Conservation (phyloP, 495 filamentous ascomycete genomes). For the Rhypophila decipiens region DNA sequence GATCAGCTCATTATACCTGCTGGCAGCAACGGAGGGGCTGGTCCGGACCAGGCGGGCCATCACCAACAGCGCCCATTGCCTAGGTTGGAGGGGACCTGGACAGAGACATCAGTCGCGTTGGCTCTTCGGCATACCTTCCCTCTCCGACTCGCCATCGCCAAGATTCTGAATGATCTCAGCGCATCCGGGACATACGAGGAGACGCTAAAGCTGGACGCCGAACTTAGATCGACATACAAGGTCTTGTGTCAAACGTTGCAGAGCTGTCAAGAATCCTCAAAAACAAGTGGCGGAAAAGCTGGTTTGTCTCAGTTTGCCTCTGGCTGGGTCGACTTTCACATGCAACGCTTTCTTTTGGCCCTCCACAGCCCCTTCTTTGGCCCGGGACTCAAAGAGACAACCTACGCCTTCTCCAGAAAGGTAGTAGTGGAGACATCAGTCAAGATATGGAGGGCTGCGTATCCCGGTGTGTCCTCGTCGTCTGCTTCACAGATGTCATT, state of each 20-base stretch:
- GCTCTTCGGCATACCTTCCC: constrained; percentile 41
- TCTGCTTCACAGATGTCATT: not conserved
- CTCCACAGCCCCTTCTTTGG: constrained; percentile 45
- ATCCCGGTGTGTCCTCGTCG: constrained; percentile 18
- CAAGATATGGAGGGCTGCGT: constrained; percentile 42
- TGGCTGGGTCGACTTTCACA: constrained; percentile 34
- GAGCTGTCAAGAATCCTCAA: not conserved
- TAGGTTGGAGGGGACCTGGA: constrained; percentile 29
- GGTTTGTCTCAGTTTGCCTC: constrained; percentile 30
- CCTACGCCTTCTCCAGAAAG: constrained; percentile 46
- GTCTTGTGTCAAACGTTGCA: constrained; percentile 35
- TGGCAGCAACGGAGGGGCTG: no score
- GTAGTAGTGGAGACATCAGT: constrained; percentile 42
- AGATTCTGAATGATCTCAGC: constrained; percentile 39
- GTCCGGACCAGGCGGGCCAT: not conserved
- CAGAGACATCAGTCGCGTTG: constrained; percentile 37
- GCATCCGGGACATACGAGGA: constrained; percentile 29
- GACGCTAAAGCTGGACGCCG: constrained; percentile 22
- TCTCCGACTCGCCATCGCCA: constrained; percentile 38
- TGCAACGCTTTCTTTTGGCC: constrained; percentile 39
- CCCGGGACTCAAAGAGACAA: constrained; percentile 26
- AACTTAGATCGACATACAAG: constrained; percentile 30
- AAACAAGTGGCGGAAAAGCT: constrained; percentile 1
- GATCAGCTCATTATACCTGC: constrained; percentile 32
- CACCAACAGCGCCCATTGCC: constrained; percentile 1